Conservation (phyloP, 192 early-diverging fungal species). For the Entomortierella lignicola region DNA sequence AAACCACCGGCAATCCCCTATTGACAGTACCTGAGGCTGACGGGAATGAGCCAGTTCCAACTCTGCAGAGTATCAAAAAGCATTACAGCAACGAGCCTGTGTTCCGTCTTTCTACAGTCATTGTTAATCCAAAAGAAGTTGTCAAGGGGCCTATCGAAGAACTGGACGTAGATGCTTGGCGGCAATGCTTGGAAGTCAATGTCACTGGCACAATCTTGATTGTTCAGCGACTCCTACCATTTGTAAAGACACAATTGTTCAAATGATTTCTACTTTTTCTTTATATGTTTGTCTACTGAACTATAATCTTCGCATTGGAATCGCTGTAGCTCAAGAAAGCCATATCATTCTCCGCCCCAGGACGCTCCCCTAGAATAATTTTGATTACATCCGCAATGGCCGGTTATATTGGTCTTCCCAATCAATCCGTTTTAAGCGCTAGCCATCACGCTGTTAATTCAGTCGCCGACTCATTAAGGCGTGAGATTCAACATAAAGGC, state of each 20-base stretch:
- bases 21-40: no score
- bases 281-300: no score
- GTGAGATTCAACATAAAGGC: constrained; percentile 7
- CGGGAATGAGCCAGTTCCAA: no score
- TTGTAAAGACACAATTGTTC: constrained; percentile 1
- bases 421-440: constrained; percentile 1
- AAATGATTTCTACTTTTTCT: neutral
- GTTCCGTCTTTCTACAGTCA: constrained; percentile 7
- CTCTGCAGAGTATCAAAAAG: neutral
- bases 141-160: neutral
- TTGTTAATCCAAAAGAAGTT: neutral
- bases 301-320: neutral
- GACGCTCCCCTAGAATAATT: constrained; percentile 2
- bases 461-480: constrained; percentile 9
- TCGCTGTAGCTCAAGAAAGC: neutral
- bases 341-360: neutral
- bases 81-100: neutral
- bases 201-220: constrained; percentile 2
- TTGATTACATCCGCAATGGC: constrained; percentile 11
- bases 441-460: constrained; percentile 12
- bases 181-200: constrained; percentile 12
- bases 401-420: neutral
- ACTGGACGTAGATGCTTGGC: constrained; percentile 3
- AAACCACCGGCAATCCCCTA: neutral
- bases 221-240: neutral